Percentiles rank a stretch among this genome's conserved stretches.
These are phyloP conservation scores for Pholiota adiposa DNA, from an alignment of 1,284 basidiomycete genomes.

Conservation along the genomic window DNA sequence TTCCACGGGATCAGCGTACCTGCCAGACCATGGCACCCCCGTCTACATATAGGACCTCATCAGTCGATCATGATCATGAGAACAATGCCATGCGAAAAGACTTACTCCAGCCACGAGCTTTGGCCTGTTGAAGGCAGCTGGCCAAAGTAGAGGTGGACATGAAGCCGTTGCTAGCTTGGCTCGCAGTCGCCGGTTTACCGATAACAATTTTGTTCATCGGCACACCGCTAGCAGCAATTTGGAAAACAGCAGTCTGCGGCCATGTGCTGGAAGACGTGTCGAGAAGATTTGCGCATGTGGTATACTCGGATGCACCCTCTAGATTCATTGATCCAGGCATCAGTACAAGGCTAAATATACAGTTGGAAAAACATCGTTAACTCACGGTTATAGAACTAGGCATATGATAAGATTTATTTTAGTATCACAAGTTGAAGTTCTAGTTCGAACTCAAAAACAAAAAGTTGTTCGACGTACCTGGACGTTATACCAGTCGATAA, in stretches of 20 bases:
- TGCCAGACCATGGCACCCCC: conserved; percentile 59
- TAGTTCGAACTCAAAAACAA: background rate
- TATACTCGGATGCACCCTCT: conserved; percentile 64
- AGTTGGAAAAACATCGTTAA: conserved; percentile 3
- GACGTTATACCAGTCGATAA: conserved; percentile 60
- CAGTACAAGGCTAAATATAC: conserved; percentile 14
- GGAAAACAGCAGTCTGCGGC: conserved; percentile 58
- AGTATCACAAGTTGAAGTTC: background rate
- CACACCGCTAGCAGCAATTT: conserved; percentile 62
- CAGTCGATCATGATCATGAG: conserved; percentile 4
- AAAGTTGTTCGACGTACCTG: conserved; percentile 30
- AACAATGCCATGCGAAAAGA: conserved; percentile 7
- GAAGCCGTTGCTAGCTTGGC: conserved; percentile 63
- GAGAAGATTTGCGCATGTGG: conserved; percentile 57
- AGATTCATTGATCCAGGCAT: conserved; percentile 22
- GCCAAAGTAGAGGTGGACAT: conserved; percentile 57
- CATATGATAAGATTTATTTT: conserved; percentile 12
- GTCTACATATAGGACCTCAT: conserved; percentile 38
- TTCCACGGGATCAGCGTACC: conserved; percentile 29
- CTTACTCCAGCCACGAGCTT: conserved; percentile 61
- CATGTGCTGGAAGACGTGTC: conserved; percentile 53
- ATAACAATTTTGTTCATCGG: conserved; percentile 50
- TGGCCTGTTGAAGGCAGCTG: conserved; percentile 56
- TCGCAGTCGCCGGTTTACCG: conserved; percentile 60
- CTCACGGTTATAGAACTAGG: conserved; percentile 68